Base-by-base conservation (phyloP, 306 rosid genomes). In the Cyclanthera cordifolia region DNA sequence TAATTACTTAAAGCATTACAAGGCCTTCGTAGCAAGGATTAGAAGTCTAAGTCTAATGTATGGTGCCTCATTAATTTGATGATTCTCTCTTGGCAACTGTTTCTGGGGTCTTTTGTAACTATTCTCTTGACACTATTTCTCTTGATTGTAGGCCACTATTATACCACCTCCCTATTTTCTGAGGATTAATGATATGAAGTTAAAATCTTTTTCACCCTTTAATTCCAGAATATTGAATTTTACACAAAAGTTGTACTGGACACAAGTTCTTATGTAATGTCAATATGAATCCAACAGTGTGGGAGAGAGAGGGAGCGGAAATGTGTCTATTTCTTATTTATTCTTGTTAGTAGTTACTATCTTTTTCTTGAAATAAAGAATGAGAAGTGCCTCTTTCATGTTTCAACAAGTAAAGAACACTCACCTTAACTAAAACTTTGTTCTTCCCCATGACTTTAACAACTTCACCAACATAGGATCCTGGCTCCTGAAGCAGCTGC, bases 401-500 rank as follows among this genome's bases (percentile, higher is more conserved):
- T 37, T 37, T 37, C 65, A 17, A 64, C 69, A 41, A 69, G n/a
- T n/a, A 11, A 48, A 25, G 4, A 19, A 12, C 54, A 71, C 77
- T 74, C n/a, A 83, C 99, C 97, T 94, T 94, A 59, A 94, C 99
- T 74, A 94, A 80, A 67, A 94, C 99, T 81, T 94, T 94, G 79
- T 88, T 94, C 79, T 94, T 94, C 23, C 99, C 99, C 99, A 94
- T 94, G 48, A 90, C 99, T 79, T 94, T 94, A 49, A 94, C 97
- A 68, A 94, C 99, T 82, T 94, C 99, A 39, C 99, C 99, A 1
- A 94, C 99, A 76, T 94, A 94, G 0, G 99, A 94, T 43, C 99
- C 99, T 6, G 99, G 99, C 76, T 94, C 99, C 79, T 94, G 99
- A 70, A 94, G 97, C 79, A 90, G 91, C 84, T 94, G 99, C 34